These are phyloP conservation scores for Pyrus betulifolia DNA, from an alignment of 306 rosid species.

Conservation along the genomic window DNA sequence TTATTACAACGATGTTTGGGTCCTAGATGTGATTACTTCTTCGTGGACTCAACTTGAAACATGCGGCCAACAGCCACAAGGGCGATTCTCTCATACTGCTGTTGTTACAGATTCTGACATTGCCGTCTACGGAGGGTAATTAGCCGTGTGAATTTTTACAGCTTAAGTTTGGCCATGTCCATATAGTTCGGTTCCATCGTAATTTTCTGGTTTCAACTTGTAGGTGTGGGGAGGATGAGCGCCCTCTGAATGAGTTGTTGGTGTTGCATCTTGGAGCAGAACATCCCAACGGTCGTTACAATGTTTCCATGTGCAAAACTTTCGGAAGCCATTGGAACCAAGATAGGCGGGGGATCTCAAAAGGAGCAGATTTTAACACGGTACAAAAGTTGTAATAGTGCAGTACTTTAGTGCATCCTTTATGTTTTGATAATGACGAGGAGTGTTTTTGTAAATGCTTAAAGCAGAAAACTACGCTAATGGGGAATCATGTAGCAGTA, in stretches of 20 bases:
- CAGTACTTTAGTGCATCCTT: background rate
- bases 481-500: constrained; percentile 36
- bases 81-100: constrained; percentile 93
- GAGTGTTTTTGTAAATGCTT: constrained; percentile 19
- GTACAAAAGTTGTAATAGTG: constrained; percentile 25
- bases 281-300: constrained; percentile 51
- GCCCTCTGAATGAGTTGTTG: constrained; percentile 75
- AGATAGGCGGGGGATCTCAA: constrained; percentile 33
- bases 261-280: constrained; percentile 80
- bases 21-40: constrained; percentile 64
- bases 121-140: constrained; percentile 85
- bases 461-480: constrained; percentile 38
- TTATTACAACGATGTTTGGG: constrained; percentile 83
- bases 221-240: constrained; percentile 97
- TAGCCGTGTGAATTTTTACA: background rate
- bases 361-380: constrained; percentile 31
- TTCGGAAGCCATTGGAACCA: constrained; percentile 72
- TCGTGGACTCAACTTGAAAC: constrained; percentile 70
- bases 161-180: background rate
- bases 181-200: background rate
- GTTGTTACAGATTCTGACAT: constrained; percentile 61
- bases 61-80: constrained; percentile 77
- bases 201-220: constrained; percentile 3
- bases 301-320: constrained; percentile 61
- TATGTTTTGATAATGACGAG: background rate